Conservation (phyloP, 2,329 filamentous ascomycete genomes). For the Neofusicoccum sp. region DNA sequence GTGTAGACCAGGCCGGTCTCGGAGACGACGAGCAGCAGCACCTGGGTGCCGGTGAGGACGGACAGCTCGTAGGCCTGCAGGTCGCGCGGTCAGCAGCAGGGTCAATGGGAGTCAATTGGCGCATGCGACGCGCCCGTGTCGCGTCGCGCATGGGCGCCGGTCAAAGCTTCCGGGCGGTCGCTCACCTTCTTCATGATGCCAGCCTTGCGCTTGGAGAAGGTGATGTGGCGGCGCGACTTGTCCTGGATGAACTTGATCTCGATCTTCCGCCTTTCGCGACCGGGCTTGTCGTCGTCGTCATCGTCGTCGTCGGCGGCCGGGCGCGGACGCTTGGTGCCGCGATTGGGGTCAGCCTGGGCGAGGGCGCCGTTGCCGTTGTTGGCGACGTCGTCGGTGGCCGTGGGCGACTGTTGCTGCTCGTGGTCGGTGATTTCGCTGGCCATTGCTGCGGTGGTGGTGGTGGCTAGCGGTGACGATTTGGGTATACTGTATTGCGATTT, state of each 20-base stretch:
- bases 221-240: slow-evolving; percentile 98
- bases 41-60: slow-evolving; percentile 95
- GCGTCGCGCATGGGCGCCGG: slow-evolving; percentile 25
- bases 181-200: slow-evolving; percentile 99
- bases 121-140: slow-evolving; percentile 31
- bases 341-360: slow-evolving; percentile 62
- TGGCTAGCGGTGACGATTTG: slow-evolving; percentile 31
- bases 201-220: slow-evolving; percentile 98
- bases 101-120: slow-evolving; percentile 18
- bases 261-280: slow-evolving; percentile 97
- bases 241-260: slow-evolving; percentile 99
- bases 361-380: slow-evolving; percentile 66
- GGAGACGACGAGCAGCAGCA: slow-evolving; percentile 91
- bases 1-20: slow-evolving; percentile 98
- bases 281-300: slow-evolving; percentile 95
- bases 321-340: slow-evolving; percentile 87
- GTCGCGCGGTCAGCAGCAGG: slow-evolving; percentile 26
- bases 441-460: slow-evolving; percentile 36
- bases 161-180: slow-evolving; percentile 17
- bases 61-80: slow-evolving; percentile 93
- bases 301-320: slow-evolving; percentile 87
- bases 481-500: slow-evolving; percentile 35
- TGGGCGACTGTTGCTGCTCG: slow-evolving; percentile 51
- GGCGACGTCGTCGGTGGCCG: slow-evolving; percentile 50
- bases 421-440: slow-evolving; percentile 51